Evolutionary conservation across 106 monocot genomes (phyloP), one percentile per base, ranked within the genome.

Genomic region (Allium sativum): DNA sequence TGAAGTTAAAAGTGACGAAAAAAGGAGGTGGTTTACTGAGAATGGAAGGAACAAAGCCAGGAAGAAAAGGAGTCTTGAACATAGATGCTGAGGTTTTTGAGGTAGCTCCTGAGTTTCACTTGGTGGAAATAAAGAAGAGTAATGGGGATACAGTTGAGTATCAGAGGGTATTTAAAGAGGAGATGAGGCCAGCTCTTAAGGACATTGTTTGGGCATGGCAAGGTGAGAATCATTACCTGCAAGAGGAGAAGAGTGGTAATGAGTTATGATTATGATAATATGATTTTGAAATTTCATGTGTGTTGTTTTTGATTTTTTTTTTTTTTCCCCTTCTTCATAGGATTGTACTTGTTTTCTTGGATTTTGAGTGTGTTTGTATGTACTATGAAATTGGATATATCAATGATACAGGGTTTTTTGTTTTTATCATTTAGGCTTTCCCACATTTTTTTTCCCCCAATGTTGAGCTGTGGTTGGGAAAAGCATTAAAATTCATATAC

Each of bases 131-230:
- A 18, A 78, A 70, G 45, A 86, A 79, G 58, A 66, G 73, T 0
- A 82, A 73, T 52, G 86, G 86, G 5, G 76, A 86, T 71, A 79
- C 86, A 9, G 18, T 82, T 21, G 86, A 82, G 73, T 86, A 82
- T 56, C 73, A 73, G 55, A 73, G 73, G 51, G 12, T 82, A 44
- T 81, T 68, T 72, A 76, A 76, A 19, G 70, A 86, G 59, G 73
- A 73, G 3, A 73, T 86, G 18, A 72, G 78, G 20, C 86, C 86
- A 1, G 82, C 82, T 1, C 66, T 86, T 14, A 82, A 86, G 43
- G 86, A 86, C 50, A 82, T 86, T 48, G 73, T 82, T 19, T 86
- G 82, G 86, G 76, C 82, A 19, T 86, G 86, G 82, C 82, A 73
- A 58, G 86, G 86, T 40, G 82, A 82, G 7, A 47, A 59, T 40